Percentiles rank a stretch among this genome's conserved stretches.
Evolutionary conservation across 2,329 filamentous ascomycete species (phyloP).

Genomic region (Penicillium olsonii): DNA sequence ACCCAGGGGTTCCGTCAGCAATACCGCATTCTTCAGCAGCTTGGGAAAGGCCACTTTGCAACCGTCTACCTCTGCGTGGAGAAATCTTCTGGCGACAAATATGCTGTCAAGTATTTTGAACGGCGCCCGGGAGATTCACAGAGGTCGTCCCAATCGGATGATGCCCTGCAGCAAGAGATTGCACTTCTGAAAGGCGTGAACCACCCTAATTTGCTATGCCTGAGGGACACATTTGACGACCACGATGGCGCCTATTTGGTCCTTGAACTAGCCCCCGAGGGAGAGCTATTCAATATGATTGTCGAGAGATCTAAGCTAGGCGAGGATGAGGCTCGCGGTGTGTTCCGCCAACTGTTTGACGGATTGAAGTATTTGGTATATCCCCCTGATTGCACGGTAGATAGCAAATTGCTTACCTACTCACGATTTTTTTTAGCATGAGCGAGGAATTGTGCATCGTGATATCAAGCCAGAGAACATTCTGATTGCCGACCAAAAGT

Average conservation of each 20-base stretch:
- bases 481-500: conserved; percentile 77
- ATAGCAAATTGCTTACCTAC: no score
- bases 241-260: conserved; percentile 87
- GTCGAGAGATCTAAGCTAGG: conserved; percentile 85
- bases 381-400: background rate
- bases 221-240: conserved; percentile 96
- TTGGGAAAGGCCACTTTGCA: conserved; percentile 94
- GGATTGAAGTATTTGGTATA: conserved; percentile 92
- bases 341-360: conserved; percentile 90
- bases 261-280: conserved; percentile 84
- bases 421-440: no score
- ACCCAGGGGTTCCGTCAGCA: conserved; percentile 81
- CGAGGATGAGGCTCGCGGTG: conserved; percentile 78
- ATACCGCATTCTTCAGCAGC: conserved; percentile 78
- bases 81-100: conserved; percentile 76
- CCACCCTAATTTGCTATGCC: conserved; percentile 86
- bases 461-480: conserved; percentile 99
- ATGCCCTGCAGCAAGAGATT: conserved; percentile 91
- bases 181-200: conserved; percentile 96
- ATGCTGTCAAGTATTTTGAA: conserved; percentile 93
- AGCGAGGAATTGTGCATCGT: conserved; percentile 93
- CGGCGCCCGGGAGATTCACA: conserved; percentile 82
- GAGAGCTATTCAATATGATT: conserved; percentile 95
- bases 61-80: conserved; percentile 91
- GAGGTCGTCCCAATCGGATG: conserved; percentile 71